phyloP scores from a whole-genome alignment of 345 rosid species.

The Eucalyptus polybractea region DNA sequence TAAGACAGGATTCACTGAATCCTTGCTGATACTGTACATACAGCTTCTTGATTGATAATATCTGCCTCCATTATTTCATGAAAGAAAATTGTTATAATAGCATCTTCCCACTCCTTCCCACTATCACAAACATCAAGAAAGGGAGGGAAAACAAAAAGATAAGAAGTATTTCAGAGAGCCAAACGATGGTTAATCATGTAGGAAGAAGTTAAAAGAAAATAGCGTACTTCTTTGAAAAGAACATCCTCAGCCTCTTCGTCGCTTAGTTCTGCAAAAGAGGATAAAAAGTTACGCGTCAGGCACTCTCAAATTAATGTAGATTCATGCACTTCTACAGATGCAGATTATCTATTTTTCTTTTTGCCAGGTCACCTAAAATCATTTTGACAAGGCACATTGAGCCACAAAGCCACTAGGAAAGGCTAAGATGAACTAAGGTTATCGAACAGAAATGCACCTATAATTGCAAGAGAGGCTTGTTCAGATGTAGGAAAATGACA shows the following conservation, averaged over 20 bases:
- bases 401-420: neutral
- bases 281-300: neutral
- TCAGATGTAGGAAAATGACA: neutral
- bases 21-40: neutral
- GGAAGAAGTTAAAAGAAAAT: neutral
- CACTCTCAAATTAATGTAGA: neutral
- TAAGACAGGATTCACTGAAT: neutral
- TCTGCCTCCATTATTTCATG: neutral
- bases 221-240: slow-evolving; percentile 66
- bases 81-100: neutral
- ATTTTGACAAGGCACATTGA: neutral
- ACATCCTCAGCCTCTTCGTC: slow-evolving; percentile 81
- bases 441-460: neutral
- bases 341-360: neutral
- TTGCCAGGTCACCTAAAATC: neutral
- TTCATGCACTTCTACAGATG: neutral
- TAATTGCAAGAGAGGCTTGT: neutral
- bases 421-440: neutral
- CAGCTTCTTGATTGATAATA: neutral
- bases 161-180: neutral
- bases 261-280: slow-evolving; percentile 43
- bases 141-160: neutral
- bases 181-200: neutral
- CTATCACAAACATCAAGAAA: neutral
- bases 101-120: neutral